A percentile compares a stretch with the other conserved stretches of the same genome.
Evolutionary conservation across 202 grass and related monocot species (phyloP).

Genomic region (Digitaria exilis): DNA sequence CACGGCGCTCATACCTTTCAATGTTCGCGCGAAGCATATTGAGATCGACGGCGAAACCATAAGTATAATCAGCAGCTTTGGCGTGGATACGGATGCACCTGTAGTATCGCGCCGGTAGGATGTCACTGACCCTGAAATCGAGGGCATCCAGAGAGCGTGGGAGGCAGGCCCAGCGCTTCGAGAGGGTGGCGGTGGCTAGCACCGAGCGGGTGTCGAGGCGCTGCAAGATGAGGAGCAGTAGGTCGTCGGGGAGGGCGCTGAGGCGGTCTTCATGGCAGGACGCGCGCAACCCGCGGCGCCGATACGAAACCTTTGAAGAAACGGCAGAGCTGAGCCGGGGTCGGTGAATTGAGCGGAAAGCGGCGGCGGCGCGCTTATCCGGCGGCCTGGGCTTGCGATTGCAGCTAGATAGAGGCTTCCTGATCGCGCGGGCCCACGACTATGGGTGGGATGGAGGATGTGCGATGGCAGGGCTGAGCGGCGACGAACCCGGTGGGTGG

Average conservation of each 20-base stretch:
- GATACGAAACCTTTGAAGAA: neutral
- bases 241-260: slow-evolving; percentile 9
- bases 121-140: slow-evolving; percentile 5
- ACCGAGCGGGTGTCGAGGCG: neutral
- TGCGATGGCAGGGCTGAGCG: neutral
- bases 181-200: slow-evolving; percentile 8
- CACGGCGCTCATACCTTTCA: neutral
- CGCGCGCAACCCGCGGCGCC: neutral
- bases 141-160: neutral
- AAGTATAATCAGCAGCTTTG: no score
- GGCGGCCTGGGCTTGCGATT: neutral
- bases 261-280: neutral
- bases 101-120: neutral
- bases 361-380: neutral
- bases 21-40: neutral
- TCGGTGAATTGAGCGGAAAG: neutral
- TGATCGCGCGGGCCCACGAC: no score
- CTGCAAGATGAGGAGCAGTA: neutral
- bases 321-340: neutral
- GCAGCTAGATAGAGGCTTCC: neutral
- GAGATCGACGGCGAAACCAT: neutral
- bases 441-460: neutral
- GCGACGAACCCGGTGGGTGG: neutral
- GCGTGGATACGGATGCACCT: neutral
- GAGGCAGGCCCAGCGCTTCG: neutral